phyloP scores from a whole-genome alignment of 1,139 yeast species.

The Hansenula sp. region DNA sequence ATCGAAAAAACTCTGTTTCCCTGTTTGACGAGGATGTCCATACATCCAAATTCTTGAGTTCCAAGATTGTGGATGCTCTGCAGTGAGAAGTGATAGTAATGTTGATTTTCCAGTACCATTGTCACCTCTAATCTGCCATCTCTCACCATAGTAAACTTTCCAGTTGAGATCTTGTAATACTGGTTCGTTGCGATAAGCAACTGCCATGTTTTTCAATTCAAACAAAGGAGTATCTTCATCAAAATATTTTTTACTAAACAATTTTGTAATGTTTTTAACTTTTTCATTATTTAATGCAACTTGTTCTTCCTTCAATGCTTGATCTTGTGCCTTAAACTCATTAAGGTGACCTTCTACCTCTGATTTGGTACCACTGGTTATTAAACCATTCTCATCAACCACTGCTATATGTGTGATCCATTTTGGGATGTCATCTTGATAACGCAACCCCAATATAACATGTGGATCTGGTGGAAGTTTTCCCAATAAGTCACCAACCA shows the following conservation, averaged over 20 bases:
- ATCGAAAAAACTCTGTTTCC: conserved; percentile 71
- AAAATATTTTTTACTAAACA: conserved; percentile 10
- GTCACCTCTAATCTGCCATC: conserved; percentile 85
- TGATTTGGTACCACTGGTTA: conserved; percentile 40
- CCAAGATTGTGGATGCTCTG: conserved; percentile 98
- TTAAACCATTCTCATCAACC: conserved; percentile 51
- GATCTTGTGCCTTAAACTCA: conserved; percentile 24
- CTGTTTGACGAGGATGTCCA: conserved; percentile 68
- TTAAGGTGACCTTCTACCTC: conserved; percentile 30
- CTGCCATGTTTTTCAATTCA: conserved; percentile 59
- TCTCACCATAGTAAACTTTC: conserved; percentile 66
- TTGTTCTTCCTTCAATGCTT: conserved; percentile 13
- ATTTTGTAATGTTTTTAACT: conserved; percentile 15
- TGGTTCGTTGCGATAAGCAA: conserved; percentile 59
- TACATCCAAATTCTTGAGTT: conserved; percentile 59
- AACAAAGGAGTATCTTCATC: conserved; percentile 31
- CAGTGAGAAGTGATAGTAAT: conserved; percentile 72
- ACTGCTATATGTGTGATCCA: conserved; percentile 76
- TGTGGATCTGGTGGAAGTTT: conserved; percentile 33
- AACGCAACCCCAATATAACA: conserved; percentile 69
- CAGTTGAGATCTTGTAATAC: conserved; percentile 60
- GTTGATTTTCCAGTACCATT: conserved; percentile 96
- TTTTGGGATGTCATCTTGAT: conserved; percentile 68
- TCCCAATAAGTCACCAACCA: conserved; percentile 51
- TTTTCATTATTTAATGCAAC: conserved; percentile 17